Percentiles rank a stretch among this genome's conserved stretches.
Evolutionary conservation across 176 grass and related monocot species (phyloP).

Genomic region (Triticum monococcum): DNA sequence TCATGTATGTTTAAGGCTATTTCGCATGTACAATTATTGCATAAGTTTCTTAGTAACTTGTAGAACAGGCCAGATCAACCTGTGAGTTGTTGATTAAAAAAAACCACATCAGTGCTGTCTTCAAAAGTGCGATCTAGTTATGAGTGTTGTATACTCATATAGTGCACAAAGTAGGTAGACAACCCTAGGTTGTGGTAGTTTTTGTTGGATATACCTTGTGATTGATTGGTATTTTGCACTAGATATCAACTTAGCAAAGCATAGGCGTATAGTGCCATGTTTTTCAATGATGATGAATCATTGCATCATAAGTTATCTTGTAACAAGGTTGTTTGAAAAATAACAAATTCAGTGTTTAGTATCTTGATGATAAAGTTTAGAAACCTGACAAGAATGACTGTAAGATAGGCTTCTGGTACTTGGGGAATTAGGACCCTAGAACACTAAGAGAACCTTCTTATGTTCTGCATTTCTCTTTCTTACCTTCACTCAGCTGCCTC

Average conservation of each 20-base stretch:
- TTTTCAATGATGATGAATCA: not conserved
- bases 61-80: not conserved
- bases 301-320: not conserved
- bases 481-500: not conserved
- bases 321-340: conserved; percentile 1
- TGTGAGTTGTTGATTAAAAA: not conserved
- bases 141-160: not conserved
- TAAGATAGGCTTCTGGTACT: not conserved
- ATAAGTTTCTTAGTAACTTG: not conserved
- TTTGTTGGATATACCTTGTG: not conserved
- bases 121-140: not conserved
- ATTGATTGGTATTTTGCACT: not conserved
- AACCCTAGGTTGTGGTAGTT: not conserved
- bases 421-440: not conserved
- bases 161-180: not conserved
- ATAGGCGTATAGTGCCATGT: not conserved
- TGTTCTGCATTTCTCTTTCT: not conserved
- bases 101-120: not conserved
- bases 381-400: not conserved
- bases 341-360: not conserved
- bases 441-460: conserved; percentile 12
- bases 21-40: conserved; percentile 23
- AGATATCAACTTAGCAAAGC: conserved; percentile 1
- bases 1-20: not conserved
- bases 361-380: not conserved